Evolutionary conservation across 192 early-diverging fungal genomes (phyloP).

Genomic region (Coemansia sp.): DNA sequence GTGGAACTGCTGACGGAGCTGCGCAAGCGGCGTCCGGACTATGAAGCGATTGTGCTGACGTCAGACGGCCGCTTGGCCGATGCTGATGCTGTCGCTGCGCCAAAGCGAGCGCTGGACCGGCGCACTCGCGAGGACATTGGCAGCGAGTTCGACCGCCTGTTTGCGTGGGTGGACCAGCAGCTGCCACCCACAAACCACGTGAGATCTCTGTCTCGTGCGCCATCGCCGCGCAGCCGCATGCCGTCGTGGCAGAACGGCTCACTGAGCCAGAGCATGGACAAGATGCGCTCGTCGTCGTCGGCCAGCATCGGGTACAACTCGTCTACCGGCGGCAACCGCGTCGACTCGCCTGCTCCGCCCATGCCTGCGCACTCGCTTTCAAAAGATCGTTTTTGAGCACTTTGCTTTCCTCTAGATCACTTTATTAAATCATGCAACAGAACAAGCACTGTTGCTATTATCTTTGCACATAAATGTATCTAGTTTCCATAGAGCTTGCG

Average conservation of each 20-base stretch:
- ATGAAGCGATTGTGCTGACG: conserved; percentile 46
- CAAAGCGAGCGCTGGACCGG: conserved; percentile 25
- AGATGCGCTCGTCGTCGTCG: conserved; percentile 35
- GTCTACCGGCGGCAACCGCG: conserved; percentile 38
- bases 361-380: conserved; percentile 21
- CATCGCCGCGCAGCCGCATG: conserved; percentile 44
- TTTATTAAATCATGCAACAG: not conserved
- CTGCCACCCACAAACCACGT: conserved; percentile 36
- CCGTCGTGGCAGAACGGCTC: conserved; percentile 33
- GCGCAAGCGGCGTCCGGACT: conserved; percentile 53
- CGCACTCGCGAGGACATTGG: conserved; percentile 55
- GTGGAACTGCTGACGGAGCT: conserved; percentile 52
- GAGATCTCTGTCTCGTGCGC: conserved; percentile 27
- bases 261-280: conserved; percentile 12
- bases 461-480: not conserved
- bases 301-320: conserved; percentile 44
- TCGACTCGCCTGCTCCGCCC: conserved; percentile 36
- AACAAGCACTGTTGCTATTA: too few relatives aligned
- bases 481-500: conserved; percentile 41
- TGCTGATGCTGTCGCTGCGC: not conserved
- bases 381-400: not conserved
- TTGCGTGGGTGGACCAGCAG: conserved; percentile 53
- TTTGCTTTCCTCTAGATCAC: not conserved
- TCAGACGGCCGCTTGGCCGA: conserved; percentile 29
- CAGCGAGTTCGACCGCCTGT: conserved; percentile 54